Base-by-base conservation (phyloP, 1,284 basidiomycete species). In the Puccinia triticina region DNA sequence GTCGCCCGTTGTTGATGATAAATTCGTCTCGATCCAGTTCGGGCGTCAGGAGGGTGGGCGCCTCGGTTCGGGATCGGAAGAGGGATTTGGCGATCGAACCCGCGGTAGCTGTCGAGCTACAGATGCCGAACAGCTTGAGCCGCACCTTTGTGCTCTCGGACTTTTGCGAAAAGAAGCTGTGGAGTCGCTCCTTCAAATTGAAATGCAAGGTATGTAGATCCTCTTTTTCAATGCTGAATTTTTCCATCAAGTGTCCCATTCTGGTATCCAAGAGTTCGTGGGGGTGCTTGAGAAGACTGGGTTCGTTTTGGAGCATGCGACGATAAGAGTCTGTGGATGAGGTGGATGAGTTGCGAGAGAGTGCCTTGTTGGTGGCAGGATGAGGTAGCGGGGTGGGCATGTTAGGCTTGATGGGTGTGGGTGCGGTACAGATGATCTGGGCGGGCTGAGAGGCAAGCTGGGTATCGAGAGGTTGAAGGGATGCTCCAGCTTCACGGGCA, bases 161-260 rank as follows among this genome's bases (percentile, higher is more conserved):
- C 43, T 80, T 80, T 71, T 72, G 67, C 12, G 69, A 57, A 73
- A 80, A 80, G 46, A 80, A 80, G 14, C 67, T 69, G n/a, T 59
- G 69, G 48, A 80, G 69, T 29, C 78, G 29, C 43, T 80, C 78
- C 37, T 69, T 72, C 8, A 80, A 23, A 26, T 80, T 72, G n/a
- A 59, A 55, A 73, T 80, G 78, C 23, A 80, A 53, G 8, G 40
- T 29, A 26, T 40, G 18, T 26, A 80, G 26, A 26, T 72, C 69
- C 32, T 69, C 26, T 23, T 79, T 34, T 40, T 69, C 37, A 10
- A 79, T 43, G 29, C 55, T n/a, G 37, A 73, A 73, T 12, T 55
- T 50, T 55, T 73, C 71, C 43, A 50, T 53, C 32, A 73, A 29
- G 12, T 29, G 71, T 2, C 14, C 46, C 34, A 55, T 43, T 29